Evolutionary conservation across 176 grass and related monocot species (phyloP).

Genomic region (Tillandsia fasciculata): DNA sequence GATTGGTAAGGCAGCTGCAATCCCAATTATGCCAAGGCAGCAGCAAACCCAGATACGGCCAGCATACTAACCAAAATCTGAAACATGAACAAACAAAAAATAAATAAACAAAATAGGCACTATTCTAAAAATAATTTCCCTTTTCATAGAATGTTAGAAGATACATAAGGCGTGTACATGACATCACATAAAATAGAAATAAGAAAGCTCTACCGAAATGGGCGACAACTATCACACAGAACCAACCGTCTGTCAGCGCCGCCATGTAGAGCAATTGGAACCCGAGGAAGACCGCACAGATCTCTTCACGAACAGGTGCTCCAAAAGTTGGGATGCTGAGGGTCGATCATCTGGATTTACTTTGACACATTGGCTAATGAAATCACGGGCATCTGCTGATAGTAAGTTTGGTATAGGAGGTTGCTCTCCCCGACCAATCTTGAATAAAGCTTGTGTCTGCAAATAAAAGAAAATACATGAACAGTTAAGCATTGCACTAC

Average conservation of each 20-base stretch:
- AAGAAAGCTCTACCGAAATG: not conserved
- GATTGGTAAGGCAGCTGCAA: too few relatives aligned
- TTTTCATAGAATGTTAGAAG: too few relatives aligned
- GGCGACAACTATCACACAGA: not conserved
- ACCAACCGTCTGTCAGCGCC: conserved; percentile 13
- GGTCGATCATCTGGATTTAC: conserved; percentile 54
- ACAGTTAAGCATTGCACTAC: not conserved
- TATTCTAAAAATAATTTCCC: too few relatives aligned
- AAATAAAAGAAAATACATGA: conserved; percentile 2
- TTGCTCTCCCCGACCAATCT: conserved; percentile 46
- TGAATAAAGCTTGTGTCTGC: conserved; percentile 66
- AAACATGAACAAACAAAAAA: too few relatives aligned
- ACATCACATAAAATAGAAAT: too few relatives aligned
- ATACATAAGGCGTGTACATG: too few relatives aligned
- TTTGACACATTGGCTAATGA: conserved; percentile 56
- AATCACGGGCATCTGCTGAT: conserved; percentile 61
- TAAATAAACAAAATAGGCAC: too few relatives aligned
- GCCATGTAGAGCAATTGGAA: conserved; percentile 29
- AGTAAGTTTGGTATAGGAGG: conserved; percentile 39
- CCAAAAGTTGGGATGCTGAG: conserved; percentile 45
- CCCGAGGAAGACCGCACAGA: conserved; percentile 32
- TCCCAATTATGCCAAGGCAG: too few relatives aligned
- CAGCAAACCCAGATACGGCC: too few relatives aligned
- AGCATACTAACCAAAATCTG: too few relatives aligned
- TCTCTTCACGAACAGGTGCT: conserved; percentile 58